phyloP scores from a whole-genome alignment of 768 basidiomycete species.

The Pleurotus citrinopileatus region DNA sequence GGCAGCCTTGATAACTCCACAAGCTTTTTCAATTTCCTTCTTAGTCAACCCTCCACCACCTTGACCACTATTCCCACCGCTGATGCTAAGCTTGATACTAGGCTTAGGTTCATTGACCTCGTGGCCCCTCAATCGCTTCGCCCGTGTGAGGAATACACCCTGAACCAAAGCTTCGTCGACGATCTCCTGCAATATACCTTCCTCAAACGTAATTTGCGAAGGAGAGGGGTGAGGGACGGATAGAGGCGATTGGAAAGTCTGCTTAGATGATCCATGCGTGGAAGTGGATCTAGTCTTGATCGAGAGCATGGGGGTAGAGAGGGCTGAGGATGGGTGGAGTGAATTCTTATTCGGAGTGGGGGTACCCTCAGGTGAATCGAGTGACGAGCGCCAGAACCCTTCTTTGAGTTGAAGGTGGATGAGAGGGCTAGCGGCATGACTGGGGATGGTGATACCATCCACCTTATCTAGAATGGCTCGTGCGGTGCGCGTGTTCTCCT shows the following conservation, averaged over 20 bases:
- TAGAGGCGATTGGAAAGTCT: slow-evolving; percentile 47
- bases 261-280: slow-evolving; percentile 26
- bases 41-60: slow-evolving; percentile 60
- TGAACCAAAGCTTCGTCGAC: slow-evolving; percentile 83
- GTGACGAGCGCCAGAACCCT: slow-evolving; percentile 21
- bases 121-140: slow-evolving; percentile 79
- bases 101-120: slow-evolving; percentile 82
- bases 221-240: slow-evolving; percentile 42
- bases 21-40: slow-evolving; percentile 93
- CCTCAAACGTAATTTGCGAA: slow-evolving; percentile 66
- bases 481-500: slow-evolving; percentile 76
- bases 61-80: slow-evolving; percentile 16
- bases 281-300: not conserved
- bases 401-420: slow-evolving; percentile 65
- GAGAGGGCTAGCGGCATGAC: slow-evolving; percentile 82
- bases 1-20: slow-evolving; percentile 66
- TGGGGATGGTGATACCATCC: slow-evolving; percentile 79
- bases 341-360: slow-evolving; percentile 2
- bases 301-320: slow-evolving; percentile 14
- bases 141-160: slow-evolving; percentile 83
- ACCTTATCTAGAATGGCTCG: slow-evolving; percentile 81
- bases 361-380: slow-evolving; percentile 22
- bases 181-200: slow-evolving; percentile 82
- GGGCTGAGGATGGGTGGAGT: slow-evolving; percentile 21
- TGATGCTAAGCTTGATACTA: slow-evolving; percentile 81